Evolutionary conservation across 176 grass and related monocot species (phyloP).

Genomic region (Metroxylon sagu): DNA sequence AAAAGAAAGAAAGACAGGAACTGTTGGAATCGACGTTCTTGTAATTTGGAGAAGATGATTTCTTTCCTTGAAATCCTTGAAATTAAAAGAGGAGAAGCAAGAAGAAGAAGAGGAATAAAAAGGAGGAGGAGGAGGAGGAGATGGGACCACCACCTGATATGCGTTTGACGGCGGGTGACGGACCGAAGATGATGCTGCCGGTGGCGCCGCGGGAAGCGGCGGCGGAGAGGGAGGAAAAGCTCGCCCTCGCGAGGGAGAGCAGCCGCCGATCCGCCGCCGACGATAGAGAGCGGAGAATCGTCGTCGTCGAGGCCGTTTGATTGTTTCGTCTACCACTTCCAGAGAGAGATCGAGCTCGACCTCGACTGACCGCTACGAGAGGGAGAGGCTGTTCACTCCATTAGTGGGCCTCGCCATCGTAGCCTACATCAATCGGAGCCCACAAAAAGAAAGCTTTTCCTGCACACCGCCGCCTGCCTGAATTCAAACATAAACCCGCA

Average conservation of each 20-base stretch:
- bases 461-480: too few relatives aligned
- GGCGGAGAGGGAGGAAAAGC: constrained; percentile 22
- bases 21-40: too few relatives aligned
- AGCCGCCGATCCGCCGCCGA: constrained; percentile 25
- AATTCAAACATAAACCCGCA: too few relatives aligned
- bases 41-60: too few relatives aligned
- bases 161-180: constrained; percentile 24
- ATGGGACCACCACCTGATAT: constrained; percentile 16
- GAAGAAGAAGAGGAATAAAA: constrained; percentile 6
- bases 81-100: too few relatives aligned
- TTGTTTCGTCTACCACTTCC: too few relatives aligned
- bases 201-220: constrained; percentile 2
- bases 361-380: background rate
- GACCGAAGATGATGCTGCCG: constrained; percentile 16
- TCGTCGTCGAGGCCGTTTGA: constrained; percentile 28
- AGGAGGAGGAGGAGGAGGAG: constrained; percentile 3
- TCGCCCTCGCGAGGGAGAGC: constrained; percentile 21
- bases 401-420: too few relatives aligned
- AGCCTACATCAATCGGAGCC: too few relatives aligned
- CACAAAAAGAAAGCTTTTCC: too few relatives aligned
- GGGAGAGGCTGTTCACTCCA: background rate
- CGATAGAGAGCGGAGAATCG: constrained; percentile 45
- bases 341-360: constrained; percentile 25
- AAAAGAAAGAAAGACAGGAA: too few relatives aligned
- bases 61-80: too few relatives aligned